Conservation (phyloP, 83 land plant species). For the Picea engelmannii region DNA sequence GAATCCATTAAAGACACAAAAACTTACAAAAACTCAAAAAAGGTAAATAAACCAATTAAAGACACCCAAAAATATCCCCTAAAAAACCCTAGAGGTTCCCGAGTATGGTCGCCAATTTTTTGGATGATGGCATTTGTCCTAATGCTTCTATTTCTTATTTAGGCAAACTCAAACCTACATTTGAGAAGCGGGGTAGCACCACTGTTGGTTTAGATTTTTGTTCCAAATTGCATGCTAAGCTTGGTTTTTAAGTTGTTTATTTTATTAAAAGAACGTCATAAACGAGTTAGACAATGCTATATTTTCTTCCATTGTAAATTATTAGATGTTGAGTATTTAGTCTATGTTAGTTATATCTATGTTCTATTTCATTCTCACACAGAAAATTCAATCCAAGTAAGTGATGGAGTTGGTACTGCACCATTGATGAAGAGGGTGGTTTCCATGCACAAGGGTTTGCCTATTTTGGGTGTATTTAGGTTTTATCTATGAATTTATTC, state of each 20-base stretch:
- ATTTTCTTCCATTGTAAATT: not conserved
- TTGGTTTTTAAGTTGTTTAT: not conserved
- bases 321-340: not conserved
- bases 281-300: not conserved
- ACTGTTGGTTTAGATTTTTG: slow-evolving; percentile 38
- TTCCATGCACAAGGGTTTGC: slow-evolving; percentile 37
- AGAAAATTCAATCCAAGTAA: slow-evolving; percentile 58
- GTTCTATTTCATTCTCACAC: not conserved
- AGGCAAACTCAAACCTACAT: slow-evolving; percentile 45
- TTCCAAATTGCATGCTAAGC: not conserved
- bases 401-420: slow-evolving; percentile 58
- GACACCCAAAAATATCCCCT: too few relatives aligned
- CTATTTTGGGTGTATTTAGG: slow-evolving; percentile 59
- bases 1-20: too few relatives aligned
- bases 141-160: slow-evolving; percentile 31
- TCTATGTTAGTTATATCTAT: not conserved
- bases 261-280: not conserved
- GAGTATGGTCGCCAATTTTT: not conserved
- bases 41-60: too few relatives aligned
- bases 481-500: not conserved
- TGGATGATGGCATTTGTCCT: slow-evolving; percentile 52
- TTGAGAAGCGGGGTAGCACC: slow-evolving; percentile 48
- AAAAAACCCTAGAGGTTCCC: too few relatives aligned
- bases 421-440: slow-evolving; percentile 41
- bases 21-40: too few relatives aligned